Base-by-base conservation (phyloP, 1,284 basidiomycete species). In the Ceratobasidium sp. region DNA sequence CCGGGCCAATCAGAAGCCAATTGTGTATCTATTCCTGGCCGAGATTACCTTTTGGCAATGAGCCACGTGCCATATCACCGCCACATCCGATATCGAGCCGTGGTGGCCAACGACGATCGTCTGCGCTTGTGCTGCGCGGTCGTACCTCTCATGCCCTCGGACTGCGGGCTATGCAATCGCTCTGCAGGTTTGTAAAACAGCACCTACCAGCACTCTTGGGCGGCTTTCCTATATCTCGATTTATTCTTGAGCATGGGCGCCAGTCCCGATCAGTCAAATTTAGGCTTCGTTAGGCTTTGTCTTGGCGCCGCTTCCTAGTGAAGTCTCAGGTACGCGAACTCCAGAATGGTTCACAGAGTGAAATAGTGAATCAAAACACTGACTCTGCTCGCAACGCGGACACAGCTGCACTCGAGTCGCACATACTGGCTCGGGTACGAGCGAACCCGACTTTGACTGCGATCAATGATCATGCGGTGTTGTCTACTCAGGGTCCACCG, bases 391-490 rank as follows among this genome's bases (percentile, higher is more conserved):
- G 42, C n/a, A 13, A 28, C 40, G 20, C 62, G 17, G 50, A 23
- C n/a, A 46, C 42, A 46, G 42, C 42, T 26, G 3, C n/a, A n/a
- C 42, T 17, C 3, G 42, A 6, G 12, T n/a, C 13, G 42, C 23
- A n/a, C 42, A 20, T n/a, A n/a, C n/a, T 9, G 17, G 2, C 4
- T 64, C 62, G 62, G 62, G 62, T 42, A n/a, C n/a, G 20, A 42
- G 23, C 38, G 20, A 64, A 38, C 42, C 62, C 62, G 62, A 64
- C 20, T 42, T 13, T 26, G 62, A 64, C 62, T 46, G 62, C 62
- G 62, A 64, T 64, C 62, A 64, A 0, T 64, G 62, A 46, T 46
- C 38, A 64, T 42, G 62, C 62, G 20, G 62, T 64, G 42, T 42
- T 10, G 46, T 46, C 42, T n/a, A 23, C 9, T 33, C 42, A 64